A percentile compares a stretch with the other conserved stretches of the same genome.
These are phyloP conservation scores for Nemania sp. DNA, from an alignment of 2,329 filamentous ascomycete species.

Conservation along the genomic window DNA sequence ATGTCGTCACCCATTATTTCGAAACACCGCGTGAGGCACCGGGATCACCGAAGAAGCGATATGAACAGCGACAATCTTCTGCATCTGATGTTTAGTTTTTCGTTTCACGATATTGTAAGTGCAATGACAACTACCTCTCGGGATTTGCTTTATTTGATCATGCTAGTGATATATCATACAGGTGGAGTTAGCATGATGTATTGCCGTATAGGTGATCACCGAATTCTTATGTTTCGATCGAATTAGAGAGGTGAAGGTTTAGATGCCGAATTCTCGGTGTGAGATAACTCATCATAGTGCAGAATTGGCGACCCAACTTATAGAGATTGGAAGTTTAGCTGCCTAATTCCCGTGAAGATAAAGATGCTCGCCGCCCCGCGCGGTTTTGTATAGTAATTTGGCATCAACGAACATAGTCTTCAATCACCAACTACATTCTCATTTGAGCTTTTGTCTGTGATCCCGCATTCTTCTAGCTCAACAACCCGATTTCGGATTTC, in stretches of 20 bases:
- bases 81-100: neutral
- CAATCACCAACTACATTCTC: neutral
- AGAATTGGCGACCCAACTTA: neutral
- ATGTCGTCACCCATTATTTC: too few relatives aligned
- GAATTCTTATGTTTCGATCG: neutral
- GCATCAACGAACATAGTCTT: neutral
- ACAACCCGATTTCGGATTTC: neutral
- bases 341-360: neutral
- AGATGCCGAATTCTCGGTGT: neutral
- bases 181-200: too few relatives aligned
- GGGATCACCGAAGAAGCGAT: neutral
- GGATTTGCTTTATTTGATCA: too few relatives aligned
- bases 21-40: too few relatives aligned
- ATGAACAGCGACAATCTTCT: neutral
- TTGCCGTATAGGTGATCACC: neutral
- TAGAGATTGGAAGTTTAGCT: neutral
- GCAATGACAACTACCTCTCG: too few relatives aligned
- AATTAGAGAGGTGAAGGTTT: neutral
- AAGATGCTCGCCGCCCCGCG: neutral
- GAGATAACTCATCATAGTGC: neutral
- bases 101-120: too few relatives aligned
- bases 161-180: too few relatives aligned
- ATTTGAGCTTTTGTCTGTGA: neutral
- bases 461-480: neutral
- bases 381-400: neutral